Conservation (phyloP, 257 asterid genomes). For the Jacaranda copaia region DNA sequence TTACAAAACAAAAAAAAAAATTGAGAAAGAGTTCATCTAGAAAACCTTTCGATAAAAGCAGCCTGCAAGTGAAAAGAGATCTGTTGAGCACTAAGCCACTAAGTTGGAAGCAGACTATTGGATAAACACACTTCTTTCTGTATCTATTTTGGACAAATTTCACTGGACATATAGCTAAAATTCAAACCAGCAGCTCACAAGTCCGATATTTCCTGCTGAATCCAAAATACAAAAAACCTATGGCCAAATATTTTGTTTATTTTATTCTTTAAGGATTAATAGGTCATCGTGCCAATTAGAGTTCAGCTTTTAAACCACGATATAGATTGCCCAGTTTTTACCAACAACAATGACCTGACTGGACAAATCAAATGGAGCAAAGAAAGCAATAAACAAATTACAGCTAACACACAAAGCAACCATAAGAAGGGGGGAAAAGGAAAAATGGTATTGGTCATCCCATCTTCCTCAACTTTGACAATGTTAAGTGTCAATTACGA, state of each 20-base stretch:
- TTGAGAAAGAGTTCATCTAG: neutral
- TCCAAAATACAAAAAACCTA: neutral
- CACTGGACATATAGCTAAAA: constrained; percentile 5
- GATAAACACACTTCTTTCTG: constrained; percentile 19
- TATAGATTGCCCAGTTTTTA: constrained; percentile 11
- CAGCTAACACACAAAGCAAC: neutral
- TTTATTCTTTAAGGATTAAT: neutral
- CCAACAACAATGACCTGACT: constrained; percentile 11
- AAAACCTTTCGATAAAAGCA: neutral
- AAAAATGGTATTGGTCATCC: neutral
- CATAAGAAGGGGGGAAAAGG: neutral
- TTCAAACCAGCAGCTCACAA: constrained; percentile 12
- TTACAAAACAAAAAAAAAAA: constrained; percentile 6
- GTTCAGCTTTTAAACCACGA: neutral
- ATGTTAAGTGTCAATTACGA: neutral
- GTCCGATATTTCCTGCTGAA: neutral
- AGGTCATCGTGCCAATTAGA: neutral
- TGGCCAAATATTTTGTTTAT: neutral
- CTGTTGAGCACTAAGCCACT: neutral
- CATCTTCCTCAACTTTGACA: constrained; percentile 24
- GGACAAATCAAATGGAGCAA: constrained; percentile 1
- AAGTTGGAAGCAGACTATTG: constrained; percentile 14
- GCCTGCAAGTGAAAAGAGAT: neutral
- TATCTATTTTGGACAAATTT: neutral
- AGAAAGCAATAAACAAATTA: neutral